Evolutionary conservation across 2,329 filamentous ascomycete species (phyloP).

Genomic region (Fusarium sambucinum): DNA sequence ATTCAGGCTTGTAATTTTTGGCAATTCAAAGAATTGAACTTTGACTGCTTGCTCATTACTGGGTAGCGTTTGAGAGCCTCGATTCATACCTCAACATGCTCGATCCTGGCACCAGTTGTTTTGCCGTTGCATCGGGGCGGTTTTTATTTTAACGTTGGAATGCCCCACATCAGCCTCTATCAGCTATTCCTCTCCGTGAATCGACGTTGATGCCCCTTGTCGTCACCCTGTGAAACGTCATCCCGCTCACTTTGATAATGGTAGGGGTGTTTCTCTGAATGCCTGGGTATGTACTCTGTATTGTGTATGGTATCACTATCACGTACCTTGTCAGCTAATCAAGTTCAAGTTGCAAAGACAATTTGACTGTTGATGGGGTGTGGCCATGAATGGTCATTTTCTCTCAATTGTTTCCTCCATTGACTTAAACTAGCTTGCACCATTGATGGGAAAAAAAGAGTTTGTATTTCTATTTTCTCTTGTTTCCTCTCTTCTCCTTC

Average conservation of each 20-base stretch:
- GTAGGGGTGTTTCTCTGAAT: not conserved
- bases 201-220: not conserved
- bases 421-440: slow-evolving; percentile 7
- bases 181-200: slow-evolving; percentile 10
- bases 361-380: not conserved
- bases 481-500: slow-evolving; percentile 9
- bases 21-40: not conserved
- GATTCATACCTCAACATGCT: slow-evolving; percentile 13
- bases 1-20: not conserved
- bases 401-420: slow-evolving; percentile 23
- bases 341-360: slow-evolving; percentile 25
- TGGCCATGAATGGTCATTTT: not conserved
- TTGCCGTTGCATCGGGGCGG: slow-evolving; percentile 25
- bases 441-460: not conserved
- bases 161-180: slow-evolving; percentile 20
- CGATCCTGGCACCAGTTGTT: slow-evolving; percentile 23
- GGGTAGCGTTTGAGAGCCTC: not conserved
- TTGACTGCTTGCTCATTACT: not conserved
- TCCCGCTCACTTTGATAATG: not conserved
- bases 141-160: slow-evolving; percentile 10
- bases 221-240: slow-evolving; percentile 38
- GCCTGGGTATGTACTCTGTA: not conserved
- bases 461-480: not conserved
- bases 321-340: slow-evolving; percentile 4
- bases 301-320: slow-evolving; percentile 2